Percentiles rank a stretch among this genome's conserved stretches.
These are phyloP conservation scores for Toxoplasma gondii DNA, from an alignment of 169 alveolate species.

Conservation along the genomic window DNA sequence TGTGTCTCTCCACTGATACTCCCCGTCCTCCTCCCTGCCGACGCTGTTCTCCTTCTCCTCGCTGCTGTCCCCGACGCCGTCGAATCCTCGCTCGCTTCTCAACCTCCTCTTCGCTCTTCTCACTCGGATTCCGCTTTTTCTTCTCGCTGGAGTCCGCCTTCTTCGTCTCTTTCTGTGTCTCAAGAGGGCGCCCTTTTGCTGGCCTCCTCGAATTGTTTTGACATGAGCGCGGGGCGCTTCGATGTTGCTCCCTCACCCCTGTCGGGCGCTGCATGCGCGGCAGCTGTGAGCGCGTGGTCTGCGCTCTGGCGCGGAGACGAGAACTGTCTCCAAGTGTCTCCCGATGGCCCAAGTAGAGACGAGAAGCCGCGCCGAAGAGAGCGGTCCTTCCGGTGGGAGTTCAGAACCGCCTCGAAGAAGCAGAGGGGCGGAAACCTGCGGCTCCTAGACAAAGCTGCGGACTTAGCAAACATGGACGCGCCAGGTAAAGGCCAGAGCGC, in stretches of 20 bases:
- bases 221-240: not conserved
- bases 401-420: not conserved
- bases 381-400: not conserved
- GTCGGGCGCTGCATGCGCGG: not conserved
- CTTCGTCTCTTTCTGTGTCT: not conserved
- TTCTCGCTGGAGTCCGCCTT: not conserved
- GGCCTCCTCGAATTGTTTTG: not conserved
- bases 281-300: not conserved
- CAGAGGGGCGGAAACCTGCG: not conserved
- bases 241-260: not conserved
- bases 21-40: conserved; percentile 28
- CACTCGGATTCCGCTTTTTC: not conserved
- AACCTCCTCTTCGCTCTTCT: not conserved
- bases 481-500: not conserved
- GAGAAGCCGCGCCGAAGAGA: not conserved
- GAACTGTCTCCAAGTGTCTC: not conserved
- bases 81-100: not conserved
- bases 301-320: not conserved
- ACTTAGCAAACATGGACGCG: not conserved
- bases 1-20: not conserved
- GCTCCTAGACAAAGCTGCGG: not conserved
- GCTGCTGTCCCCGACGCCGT: not conserved
- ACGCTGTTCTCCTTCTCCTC: conserved; percentile 6
- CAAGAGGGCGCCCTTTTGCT: not conserved
- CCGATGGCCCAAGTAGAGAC: too few species aligned